Evolutionary conservation across 2,329 filamentous ascomycete species (phyloP), one percentile per base, ranked within the genome.

Genomic region (Phialophora verrucosa): DNA sequence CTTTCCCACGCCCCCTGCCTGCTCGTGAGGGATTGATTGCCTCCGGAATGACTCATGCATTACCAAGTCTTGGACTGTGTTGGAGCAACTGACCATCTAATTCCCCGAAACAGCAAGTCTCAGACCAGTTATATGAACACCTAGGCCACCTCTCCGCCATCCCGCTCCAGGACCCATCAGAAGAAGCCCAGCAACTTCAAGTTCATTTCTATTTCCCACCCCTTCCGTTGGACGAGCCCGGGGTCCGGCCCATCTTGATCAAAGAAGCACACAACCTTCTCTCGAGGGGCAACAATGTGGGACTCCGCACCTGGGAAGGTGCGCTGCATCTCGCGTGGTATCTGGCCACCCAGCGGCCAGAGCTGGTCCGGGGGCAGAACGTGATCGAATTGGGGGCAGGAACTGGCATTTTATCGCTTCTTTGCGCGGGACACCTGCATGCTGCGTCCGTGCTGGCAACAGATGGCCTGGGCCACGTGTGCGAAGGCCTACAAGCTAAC

Each of bases 121-220:
- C 90, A 68, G 91, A 96, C 78, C 84, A 90, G 77, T 85, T 97
- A 73, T 91, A 94, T 85, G 82, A 83, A 63, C 81, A 83, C 44
- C 84, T 96, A 71, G 87, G 89, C 62, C 78, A 82, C 67, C 83
- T 95, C 27, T 83, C 96, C 64, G 82, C 84, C 23, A 82, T 84
- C 32, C 86, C 87, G 17, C 78, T 90, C 17, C 87, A 86, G n/a
- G 83, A 88, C 23, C 88, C 92, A 74, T 76, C 84, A 29, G 80
- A 83, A 47, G 85, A 88, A 63, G 90, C 87, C 27, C 91, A 93
- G 78, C 60, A 69, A 60, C 56, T 85, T 85, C 71, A 64, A 25
- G 62, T 71, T 8, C 67, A 73, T 23, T 72, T 65, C 3, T 73
- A 73, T 56, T 69, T 62, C 31, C 68, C 67, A 17, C 68, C 70